phyloP scores from a whole-genome alignment of 176 grass and related monocot genomes.

The Oryza nivara region DNA sequence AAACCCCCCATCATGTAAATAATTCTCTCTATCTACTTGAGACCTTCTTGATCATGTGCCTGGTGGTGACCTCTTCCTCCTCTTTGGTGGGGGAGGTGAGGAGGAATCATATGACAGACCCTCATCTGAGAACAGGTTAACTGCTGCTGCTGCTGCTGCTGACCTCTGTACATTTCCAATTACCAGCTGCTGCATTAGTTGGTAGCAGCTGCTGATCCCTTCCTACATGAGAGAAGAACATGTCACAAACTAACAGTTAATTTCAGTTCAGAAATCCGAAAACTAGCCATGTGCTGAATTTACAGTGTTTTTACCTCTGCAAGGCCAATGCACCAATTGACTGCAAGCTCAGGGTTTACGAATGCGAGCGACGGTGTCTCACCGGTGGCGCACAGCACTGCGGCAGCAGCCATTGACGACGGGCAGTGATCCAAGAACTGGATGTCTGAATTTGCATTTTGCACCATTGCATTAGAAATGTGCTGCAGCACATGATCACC shows the following conservation, averaged over 20 bases:
- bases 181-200: conserved; percentile 61
- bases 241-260: neutral
- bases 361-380: conserved; percentile 55
- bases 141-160: conserved; percentile 31
- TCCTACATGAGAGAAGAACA: conserved; percentile 51
- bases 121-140: conserved; percentile 50
- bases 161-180: conserved; percentile 50
- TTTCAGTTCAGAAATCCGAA: conserved; percentile 12
- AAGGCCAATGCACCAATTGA: conserved; percentile 84
- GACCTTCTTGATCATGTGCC: conserved; percentile 37
- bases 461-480: conserved; percentile 15
- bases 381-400: conserved; percentile 71
- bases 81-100: conserved; percentile 58
- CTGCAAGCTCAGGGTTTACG: conserved; percentile 53
- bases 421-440: conserved; percentile 78
- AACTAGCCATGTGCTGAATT: conserved; percentile 11
- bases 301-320: conserved; percentile 56
- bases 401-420: conserved; percentile 78
- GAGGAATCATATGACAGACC: conserved; percentile 43
- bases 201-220: conserved; percentile 71
- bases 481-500: neutral
- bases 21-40: conserved; percentile 43
- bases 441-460: conserved; percentile 57
- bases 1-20: conserved; percentile 38
- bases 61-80: conserved; percentile 70